Conservation (phyloP, 1,284 basidiomycete species). For the Trichosporon sp. region DNA sequence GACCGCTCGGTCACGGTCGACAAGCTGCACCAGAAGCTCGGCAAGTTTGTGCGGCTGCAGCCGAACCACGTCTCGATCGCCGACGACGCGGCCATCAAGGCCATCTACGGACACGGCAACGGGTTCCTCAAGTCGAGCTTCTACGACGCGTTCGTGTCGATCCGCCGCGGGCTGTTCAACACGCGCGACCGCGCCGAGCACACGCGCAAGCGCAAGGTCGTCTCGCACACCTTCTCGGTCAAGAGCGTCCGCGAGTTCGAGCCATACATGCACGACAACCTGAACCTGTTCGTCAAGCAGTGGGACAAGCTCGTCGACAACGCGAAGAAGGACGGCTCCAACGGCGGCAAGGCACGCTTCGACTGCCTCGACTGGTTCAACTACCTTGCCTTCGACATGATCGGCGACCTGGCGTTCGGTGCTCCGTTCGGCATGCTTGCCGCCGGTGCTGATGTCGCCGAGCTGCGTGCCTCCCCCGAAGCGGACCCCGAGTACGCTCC, state of each 20-base stretch:
- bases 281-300: conserved; percentile 61
- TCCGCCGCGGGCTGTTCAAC: conserved; percentile 54
- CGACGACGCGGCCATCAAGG: conserved; percentile 67
- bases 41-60: conserved; percentile 74
- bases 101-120: conserved; percentile 69
- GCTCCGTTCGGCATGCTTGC: conserved; percentile 84
- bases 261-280: conserved; percentile 67
- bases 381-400: conserved; percentile 84
- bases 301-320: conserved; percentile 70
- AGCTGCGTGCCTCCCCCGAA: conserved; percentile 55
- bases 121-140: conserved; percentile 68
- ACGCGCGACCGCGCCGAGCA: conserved; percentile 71
- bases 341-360: conserved; percentile 59
- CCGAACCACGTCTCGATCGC: conserved; percentile 82
- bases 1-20: conserved; percentile 74
- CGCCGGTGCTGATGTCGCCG: conserved; percentile 67
- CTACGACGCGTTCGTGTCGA: conserved; percentile 71
- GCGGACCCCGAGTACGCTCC: conserved; percentile 56
- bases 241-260: conserved; percentile 62
- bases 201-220: conserved; percentile 81
- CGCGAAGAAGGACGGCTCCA: conserved; percentile 51
- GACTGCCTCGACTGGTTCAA: conserved; percentile 73
- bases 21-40: conserved; percentile 67
- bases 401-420: conserved; percentile 78
- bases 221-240: conserved; percentile 74